A percentile compares a stretch with the other conserved stretches of the same genome.
phyloP scores from a whole-genome alignment of 176 grass and related monocot genomes.

The Eragrostis nindensis region DNA sequence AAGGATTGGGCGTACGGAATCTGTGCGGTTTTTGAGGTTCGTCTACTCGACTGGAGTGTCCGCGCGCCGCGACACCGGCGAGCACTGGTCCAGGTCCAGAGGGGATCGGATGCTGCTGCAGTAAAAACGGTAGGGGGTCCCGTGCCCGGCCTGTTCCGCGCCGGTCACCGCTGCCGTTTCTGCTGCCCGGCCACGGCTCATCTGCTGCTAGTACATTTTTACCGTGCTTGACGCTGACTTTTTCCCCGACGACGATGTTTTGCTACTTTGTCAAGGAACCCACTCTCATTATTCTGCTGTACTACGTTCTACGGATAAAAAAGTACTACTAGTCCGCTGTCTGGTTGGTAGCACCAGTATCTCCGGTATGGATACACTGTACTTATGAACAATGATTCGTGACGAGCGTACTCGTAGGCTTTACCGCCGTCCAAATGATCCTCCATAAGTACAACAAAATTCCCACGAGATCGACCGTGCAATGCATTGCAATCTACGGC shows the following conservation, averaged over 20 bases:
- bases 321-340: background rate
- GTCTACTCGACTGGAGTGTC: background rate
- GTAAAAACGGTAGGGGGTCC: constrained; percentile 10
- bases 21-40: background rate
- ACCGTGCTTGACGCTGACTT: background rate
- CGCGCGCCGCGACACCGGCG: background rate
- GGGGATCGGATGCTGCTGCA: too few species aligned
- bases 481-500: constrained; percentile 16
- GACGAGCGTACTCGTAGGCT: background rate
- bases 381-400: background rate
- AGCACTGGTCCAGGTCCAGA: background rate
- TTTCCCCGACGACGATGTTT: too few species aligned
- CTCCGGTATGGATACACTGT: background rate
- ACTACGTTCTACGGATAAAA: background rate
- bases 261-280: too few species aligned
- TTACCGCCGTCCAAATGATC: constrained; percentile 10
- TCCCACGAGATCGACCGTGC: constrained; percentile 11
- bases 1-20: background rate
- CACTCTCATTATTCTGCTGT: background rate
- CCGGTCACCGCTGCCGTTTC: background rate
- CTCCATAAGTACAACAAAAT: background rate
- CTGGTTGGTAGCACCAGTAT: background rate
- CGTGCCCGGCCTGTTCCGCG: background rate
- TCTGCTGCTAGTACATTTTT: background rate
- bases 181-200: background rate